phyloP scores from a whole-genome alignment of 768 basidiomycete species.

The Lyophyllum semitale region DNA sequence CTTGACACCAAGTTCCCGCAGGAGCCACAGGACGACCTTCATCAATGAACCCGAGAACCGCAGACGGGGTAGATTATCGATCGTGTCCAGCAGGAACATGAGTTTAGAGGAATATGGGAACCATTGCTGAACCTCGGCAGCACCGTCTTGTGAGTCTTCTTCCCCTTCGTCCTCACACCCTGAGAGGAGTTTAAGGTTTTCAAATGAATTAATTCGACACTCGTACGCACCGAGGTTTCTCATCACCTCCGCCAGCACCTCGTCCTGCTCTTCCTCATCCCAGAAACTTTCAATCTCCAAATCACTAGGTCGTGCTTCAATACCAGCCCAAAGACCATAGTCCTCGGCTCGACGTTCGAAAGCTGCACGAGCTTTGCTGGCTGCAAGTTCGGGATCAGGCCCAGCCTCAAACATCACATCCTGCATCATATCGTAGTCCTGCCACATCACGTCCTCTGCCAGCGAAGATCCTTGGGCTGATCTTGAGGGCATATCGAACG shows the following conservation, averaged over 20 bases:
- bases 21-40: conserved; percentile 32
- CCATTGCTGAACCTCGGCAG: neutral
- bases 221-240: too few relatives aligned
- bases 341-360: conserved; percentile 5
- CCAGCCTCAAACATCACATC: conserved; percentile 3
- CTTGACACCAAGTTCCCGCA: conserved; percentile 23
- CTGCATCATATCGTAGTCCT: neutral
- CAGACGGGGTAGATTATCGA: conserved; percentile 33
- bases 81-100: conserved; percentile 26
- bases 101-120: conserved; percentile 10
- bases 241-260: conserved; percentile 8
- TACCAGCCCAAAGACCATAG: conserved; percentile 9
- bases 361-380: neutral
- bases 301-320: conserved; percentile 4
- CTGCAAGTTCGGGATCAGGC: neutral
- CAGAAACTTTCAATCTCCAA: neutral
- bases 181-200: conserved; percentile 1
- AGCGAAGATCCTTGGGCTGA: too few relatives aligned
- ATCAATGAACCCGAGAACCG: conserved; percentile 28
- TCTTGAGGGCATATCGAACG: too few relatives aligned
- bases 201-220: conserved; percentile 7
- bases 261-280: conserved; percentile 16
- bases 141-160: neutral
- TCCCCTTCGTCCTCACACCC: too few relatives aligned
- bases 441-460: conserved; percentile 9